Evolutionary conservation across 495 filamentous ascomycete species (phyloP).

Genomic region (Trichoderma reesei): DNA sequence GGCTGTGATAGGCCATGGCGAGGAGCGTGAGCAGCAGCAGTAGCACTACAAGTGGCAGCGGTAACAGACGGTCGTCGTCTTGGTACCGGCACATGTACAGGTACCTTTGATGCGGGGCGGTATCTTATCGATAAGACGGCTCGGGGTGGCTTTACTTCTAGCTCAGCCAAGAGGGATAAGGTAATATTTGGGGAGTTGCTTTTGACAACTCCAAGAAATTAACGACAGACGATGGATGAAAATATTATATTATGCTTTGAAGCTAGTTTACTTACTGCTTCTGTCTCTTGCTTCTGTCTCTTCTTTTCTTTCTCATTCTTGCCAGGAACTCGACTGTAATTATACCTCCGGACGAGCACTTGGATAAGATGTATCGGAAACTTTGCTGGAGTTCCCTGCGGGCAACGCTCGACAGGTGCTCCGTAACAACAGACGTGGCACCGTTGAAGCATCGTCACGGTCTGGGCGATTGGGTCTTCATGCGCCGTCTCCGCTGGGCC

Average conservation of each 20-base stretch:
- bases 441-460: neutral
- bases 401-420: neutral
- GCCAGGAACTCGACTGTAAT: neutral
- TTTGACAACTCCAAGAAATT: neutral
- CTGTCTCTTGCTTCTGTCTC: neutral
- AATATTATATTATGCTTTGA: neutral
- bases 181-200: neutral
- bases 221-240: neutral
- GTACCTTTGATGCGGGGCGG: neutral
- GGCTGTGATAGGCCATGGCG: neutral
- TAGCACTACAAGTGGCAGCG: neutral
- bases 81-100: neutral
- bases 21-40: neutral
- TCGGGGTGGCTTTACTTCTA: neutral
- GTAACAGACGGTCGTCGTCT: neutral
- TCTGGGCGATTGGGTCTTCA: conserved; percentile 6
- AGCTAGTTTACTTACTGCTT: neutral
- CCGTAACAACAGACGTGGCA: conserved; percentile 6
- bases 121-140: conserved; percentile 1
- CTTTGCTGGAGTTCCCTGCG: neutral
- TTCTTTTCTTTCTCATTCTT: neutral
- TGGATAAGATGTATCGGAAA: neutral
- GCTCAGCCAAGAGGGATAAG: neutral
- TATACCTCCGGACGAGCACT: neutral
- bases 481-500: neutral